Percentiles rank a stretch among this genome's conserved stretches.
Evolutionary conservation across 1,284 basidiomycete genomes (phyloP).

Genomic region (Mycena sp.): DNA sequence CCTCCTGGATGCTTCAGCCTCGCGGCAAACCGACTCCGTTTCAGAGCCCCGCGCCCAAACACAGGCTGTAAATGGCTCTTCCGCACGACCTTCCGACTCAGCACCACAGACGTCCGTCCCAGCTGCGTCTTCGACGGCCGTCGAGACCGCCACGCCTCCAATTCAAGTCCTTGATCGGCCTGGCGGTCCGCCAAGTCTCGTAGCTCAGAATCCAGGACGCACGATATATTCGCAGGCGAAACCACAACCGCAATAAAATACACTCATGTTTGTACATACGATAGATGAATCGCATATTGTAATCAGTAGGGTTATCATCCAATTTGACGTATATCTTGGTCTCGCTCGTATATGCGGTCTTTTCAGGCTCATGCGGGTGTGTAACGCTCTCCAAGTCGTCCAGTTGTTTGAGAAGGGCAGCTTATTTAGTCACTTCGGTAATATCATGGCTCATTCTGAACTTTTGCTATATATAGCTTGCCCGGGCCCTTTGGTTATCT

Average conservation of each 20-base stretch:
- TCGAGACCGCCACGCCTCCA: slow-evolving; percentile 60
- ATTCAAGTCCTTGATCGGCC: slow-evolving; percentile 52
- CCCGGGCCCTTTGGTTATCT: neutral
- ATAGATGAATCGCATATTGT: slow-evolving; percentile 25
- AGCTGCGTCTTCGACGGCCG: slow-evolving; percentile 27
- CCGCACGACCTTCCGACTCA: neutral
- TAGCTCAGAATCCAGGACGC: slow-evolving; percentile 59
- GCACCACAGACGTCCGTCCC: neutral
- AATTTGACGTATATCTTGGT: too few species aligned
- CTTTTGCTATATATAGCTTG: too few species aligned
- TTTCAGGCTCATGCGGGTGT: too few species aligned
- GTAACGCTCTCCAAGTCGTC: too few species aligned
- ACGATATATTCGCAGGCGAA: slow-evolving; percentile 67
- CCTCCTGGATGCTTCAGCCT: slow-evolving; percentile 10
- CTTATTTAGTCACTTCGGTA: neutral
- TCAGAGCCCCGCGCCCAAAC: slow-evolving; percentile 3
- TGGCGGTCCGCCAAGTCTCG: slow-evolving; percentile 42
- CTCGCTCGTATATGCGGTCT: too few species aligned
- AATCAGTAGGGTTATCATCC: neutral
- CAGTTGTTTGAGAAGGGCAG: too few species aligned
- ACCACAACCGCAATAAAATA: slow-evolving; percentile 24
- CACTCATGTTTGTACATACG: slow-evolving; percentile 4
- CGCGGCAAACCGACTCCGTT: slow-evolving; percentile 13
- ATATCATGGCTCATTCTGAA: too few species aligned
- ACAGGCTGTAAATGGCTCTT: slow-evolving; percentile 1